phyloP scores from a whole-genome alignment of 1,284 basidiomycete species.

The Malassezia caprae region DNA sequence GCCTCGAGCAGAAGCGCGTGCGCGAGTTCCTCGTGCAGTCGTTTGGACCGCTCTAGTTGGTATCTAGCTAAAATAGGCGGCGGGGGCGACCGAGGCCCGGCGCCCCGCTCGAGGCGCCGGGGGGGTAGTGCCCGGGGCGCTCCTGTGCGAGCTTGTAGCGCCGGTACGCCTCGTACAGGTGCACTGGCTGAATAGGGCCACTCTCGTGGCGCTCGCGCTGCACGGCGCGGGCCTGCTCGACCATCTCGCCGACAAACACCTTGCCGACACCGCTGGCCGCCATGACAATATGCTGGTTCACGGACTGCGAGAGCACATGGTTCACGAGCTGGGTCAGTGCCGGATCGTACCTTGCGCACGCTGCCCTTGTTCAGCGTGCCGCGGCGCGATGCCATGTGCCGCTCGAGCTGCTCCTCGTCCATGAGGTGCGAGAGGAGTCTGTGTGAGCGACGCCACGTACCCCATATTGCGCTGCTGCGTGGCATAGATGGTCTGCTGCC shows the following conservation, averaged over 20 bases:
- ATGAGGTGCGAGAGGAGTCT: constrained; percentile 76
- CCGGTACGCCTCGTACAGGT: constrained; percentile 74
- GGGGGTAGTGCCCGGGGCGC: constrained; percentile 38
- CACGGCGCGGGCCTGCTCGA: constrained; percentile 71
- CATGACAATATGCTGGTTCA: constrained; percentile 73
- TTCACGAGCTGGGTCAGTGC: constrained; percentile 60
- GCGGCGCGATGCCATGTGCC: constrained; percentile 74
- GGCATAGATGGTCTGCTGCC: constrained; percentile 43
- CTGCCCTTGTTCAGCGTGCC: constrained; percentile 71
- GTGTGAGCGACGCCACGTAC: constrained; percentile 19
- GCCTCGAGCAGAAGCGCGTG: constrained; percentile 20
- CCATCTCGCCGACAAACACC: constrained; percentile 82
- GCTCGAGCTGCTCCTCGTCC: constrained; percentile 68
- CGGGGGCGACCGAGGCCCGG: constrained; percentile 34
- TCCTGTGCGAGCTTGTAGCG: constrained; percentile 68
- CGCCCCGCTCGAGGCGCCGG: constrained; percentile 26
- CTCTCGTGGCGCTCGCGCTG: constrained; percentile 63
- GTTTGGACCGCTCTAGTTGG: constrained; percentile 11
- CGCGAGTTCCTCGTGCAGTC: constrained; percentile 8
- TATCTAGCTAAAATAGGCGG: constrained; percentile 30
- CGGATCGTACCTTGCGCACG: constrained; percentile 61
- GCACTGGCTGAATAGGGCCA: constrained; percentile 71
- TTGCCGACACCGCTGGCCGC: constrained; percentile 79
- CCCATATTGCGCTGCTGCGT: constrained; percentile 48
- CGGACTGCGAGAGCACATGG: constrained; percentile 63